Conservation (phyloP, 2,329 filamentous ascomycete species). For the Fusarium sp. region DNA sequence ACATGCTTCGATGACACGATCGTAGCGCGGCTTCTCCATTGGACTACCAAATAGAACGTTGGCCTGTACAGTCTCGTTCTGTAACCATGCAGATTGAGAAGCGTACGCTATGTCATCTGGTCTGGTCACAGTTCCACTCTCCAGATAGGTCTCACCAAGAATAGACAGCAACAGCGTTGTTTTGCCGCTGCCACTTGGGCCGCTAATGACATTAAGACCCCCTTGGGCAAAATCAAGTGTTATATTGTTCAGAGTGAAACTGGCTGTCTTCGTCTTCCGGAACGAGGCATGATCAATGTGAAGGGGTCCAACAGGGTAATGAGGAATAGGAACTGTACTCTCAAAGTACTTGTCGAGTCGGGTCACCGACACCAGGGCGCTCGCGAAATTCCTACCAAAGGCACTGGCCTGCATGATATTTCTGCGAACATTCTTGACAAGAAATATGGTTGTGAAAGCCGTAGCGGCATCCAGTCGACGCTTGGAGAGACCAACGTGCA, state of each 20-base stretch:
- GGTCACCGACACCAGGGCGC: slow-evolving; percentile 57
- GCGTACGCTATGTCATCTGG: slow-evolving; percentile 67
- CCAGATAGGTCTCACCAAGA: slow-evolving; percentile 65
- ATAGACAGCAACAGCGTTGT: slow-evolving; percentile 66
- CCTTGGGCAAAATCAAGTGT: slow-evolving; percentile 64
- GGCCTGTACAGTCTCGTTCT: slow-evolving; percentile 66
- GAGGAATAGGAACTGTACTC: slow-evolving; percentile 60
- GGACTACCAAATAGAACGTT: slow-evolving; percentile 67
- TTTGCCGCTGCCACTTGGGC: slow-evolving; percentile 68
- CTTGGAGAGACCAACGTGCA: slow-evolving; percentile 62
- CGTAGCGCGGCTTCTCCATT: slow-evolving; percentile 65
- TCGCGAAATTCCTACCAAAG: slow-evolving; percentile 53
- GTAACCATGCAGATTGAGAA: slow-evolving; percentile 68
- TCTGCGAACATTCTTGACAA: slow-evolving; percentile 64
- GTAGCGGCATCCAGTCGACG: slow-evolving; percentile 65
- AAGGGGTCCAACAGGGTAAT: slow-evolving; percentile 63
- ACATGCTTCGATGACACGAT: slow-evolving; percentile 66
- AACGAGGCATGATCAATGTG: slow-evolving; percentile 61
- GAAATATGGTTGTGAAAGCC: slow-evolving; percentile 67
- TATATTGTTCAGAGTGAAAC: slow-evolving; percentile 61
- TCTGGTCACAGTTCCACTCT: slow-evolving; percentile 60
- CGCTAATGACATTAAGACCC: slow-evolving; percentile 66
- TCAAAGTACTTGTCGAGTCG: slow-evolving; percentile 67
- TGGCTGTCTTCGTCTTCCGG: slow-evolving; percentile 61
- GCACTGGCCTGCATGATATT: slow-evolving; percentile 64